A percentile compares a stretch with the other conserved stretches of the same genome.
These are phyloP conservation scores for Dothideomycetidae sp. DNA, from an alignment of 2,329 filamentous ascomycete genomes.

Conservation along the genomic window DNA sequence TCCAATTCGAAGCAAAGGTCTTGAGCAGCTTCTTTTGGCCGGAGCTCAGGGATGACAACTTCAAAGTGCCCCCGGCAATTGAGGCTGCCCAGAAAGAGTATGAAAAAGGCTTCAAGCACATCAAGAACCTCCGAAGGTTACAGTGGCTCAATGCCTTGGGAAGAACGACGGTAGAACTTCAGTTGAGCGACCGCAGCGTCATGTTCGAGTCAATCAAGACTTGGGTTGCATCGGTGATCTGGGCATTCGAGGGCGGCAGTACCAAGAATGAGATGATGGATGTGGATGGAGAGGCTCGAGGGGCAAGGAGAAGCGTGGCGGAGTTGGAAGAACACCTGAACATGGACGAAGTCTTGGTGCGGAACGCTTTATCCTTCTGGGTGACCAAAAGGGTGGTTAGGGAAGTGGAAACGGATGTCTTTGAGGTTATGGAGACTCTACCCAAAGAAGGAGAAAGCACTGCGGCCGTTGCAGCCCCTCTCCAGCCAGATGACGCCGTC, in stretches of 20 bases:
- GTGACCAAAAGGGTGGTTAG: conserved; percentile 51
- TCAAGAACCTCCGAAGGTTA: conserved; percentile 74
- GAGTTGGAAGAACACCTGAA: conserved; percentile 42
- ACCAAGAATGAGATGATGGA: conserved; percentile 27
- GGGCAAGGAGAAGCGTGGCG: conserved; percentile 24
- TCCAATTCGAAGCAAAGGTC: conserved; percentile 62
- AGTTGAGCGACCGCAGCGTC: conserved; percentile 66
- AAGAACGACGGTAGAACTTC: conserved; percentile 64
- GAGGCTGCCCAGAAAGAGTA: conserved; percentile 52
- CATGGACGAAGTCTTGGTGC: conserved; percentile 61
- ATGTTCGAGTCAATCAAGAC: conserved; percentile 57
- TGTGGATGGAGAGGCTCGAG: conserved; percentile 9
- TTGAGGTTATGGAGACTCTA: conserved; percentile 53
- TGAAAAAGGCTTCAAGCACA: conserved; percentile 57
- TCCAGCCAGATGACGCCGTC: conserved; percentile 27
- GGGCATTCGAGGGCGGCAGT: conserved; percentile 52
- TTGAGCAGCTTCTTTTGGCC: conserved; percentile 93
- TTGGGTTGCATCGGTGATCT: conserved; percentile 78
- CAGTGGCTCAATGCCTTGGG: conserved; percentile 79
- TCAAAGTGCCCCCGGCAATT: conserved; percentile 48
- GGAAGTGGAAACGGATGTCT: conserved; percentile 38
- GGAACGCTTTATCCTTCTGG: conserved; percentile 57
- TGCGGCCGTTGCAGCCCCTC: conserved; percentile 20
- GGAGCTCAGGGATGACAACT: conserved; percentile 54
- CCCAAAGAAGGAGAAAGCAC: conserved; percentile 22